A percentile compares a stretch with the other conserved stretches of the same genome.
Evolutionary conservation across 495 filamentous ascomycete genomes (phyloP).

Genomic region (Clohesyomyces aquaticus): DNA sequence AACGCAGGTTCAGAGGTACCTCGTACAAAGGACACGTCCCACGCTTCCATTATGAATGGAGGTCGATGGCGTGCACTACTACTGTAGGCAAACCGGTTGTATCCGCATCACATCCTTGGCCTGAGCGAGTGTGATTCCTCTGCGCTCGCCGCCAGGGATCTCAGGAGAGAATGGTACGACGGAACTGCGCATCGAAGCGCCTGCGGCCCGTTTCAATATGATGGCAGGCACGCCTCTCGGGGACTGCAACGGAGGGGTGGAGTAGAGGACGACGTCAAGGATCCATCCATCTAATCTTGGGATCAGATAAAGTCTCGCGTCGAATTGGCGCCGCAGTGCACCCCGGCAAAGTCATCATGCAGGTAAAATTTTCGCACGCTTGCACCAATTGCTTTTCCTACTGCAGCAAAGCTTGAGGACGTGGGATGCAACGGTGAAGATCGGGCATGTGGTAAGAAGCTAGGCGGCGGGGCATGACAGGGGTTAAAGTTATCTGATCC

Average conservation of each 20-base stretch:
- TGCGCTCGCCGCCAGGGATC: neutral
- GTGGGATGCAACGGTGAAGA: constrained; percentile 2
- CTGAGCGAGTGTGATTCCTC: neutral
- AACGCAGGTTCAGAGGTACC: neutral
- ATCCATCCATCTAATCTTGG: constrained; percentile 7
- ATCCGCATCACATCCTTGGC: constrained; percentile 2
- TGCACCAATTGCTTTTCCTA: neutral
- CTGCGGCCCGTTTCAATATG: constrained; percentile 6
- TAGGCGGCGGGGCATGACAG: constrained; percentile 4
- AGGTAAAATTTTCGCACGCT: constrained; percentile 17
- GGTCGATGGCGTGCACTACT: constrained; percentile 11
- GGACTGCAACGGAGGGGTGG: constrained; percentile 2
- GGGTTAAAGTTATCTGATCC: constrained; percentile 11
- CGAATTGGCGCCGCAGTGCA: neutral
- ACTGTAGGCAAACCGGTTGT: constrained; percentile 5
- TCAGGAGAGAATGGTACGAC: constrained; percentile 9
- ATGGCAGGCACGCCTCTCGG: neutral
- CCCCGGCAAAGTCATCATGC: constrained; percentile 4
- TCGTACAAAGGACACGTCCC: neutral
- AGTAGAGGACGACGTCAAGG: neutral
- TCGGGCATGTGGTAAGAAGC: neutral
- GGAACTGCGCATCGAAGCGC: neutral
- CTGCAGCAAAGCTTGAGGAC: constrained; percentile 12
- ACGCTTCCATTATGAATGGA: constrained; percentile 8
- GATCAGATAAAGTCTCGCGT: constrained; percentile 1